phyloP scores from a whole-genome alignment of 106 monocot genomes.

The Alisma plantagoaquatica region DNA sequence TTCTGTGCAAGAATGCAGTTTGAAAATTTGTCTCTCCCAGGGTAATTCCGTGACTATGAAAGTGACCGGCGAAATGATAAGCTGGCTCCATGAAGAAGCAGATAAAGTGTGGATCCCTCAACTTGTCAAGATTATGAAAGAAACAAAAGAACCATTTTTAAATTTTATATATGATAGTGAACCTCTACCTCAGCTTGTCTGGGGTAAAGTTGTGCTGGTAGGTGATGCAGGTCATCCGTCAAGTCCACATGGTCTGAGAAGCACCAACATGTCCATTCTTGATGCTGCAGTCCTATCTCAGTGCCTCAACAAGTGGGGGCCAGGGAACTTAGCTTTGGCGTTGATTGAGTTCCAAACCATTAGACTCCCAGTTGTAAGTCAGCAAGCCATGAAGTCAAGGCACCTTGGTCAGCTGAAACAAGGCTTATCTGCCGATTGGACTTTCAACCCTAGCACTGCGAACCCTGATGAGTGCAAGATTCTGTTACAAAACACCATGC shows the following conservation, averaged over 20 bases:
- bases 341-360: slow-evolving; percentile 43
- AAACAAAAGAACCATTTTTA: slow-evolving; percentile 68
- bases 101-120: slow-evolving; percentile 52
- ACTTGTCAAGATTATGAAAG: slow-evolving; percentile 43
- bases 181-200: slow-evolving; percentile 44
- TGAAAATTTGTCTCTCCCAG: slow-evolving; percentile 16
- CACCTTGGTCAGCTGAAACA: slow-evolving; percentile 59
- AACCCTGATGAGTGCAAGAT: slow-evolving; percentile 10
- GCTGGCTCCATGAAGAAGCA: slow-evolving; percentile 54
- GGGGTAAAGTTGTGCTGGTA: slow-evolving; percentile 62
- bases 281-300: slow-evolving; percentile 42
- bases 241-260: slow-evolving; percentile 72
- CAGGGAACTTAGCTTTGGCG: slow-evolving; percentile 20
- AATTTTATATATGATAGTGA: slow-evolving; percentile 77
- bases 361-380: slow-evolving; percentile 49
- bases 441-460: slow-evolving; percentile 26
- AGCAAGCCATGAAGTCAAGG: slow-evolving; percentile 59
- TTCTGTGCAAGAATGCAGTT: neutral
- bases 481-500: slow-evolving; percentile 56
- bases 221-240: slow-evolving; percentile 92
- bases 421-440: slow-evolving; percentile 29
- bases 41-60: slow-evolving; percentile 59
- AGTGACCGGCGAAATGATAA: slow-evolving; percentile 34
- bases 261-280: slow-evolving; percentile 82
- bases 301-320: slow-evolving; percentile 42